Base-by-base conservation (phyloP, 2,329 filamentous ascomycete genomes). In the Pseudophaeomoniella oleicola region DNA sequence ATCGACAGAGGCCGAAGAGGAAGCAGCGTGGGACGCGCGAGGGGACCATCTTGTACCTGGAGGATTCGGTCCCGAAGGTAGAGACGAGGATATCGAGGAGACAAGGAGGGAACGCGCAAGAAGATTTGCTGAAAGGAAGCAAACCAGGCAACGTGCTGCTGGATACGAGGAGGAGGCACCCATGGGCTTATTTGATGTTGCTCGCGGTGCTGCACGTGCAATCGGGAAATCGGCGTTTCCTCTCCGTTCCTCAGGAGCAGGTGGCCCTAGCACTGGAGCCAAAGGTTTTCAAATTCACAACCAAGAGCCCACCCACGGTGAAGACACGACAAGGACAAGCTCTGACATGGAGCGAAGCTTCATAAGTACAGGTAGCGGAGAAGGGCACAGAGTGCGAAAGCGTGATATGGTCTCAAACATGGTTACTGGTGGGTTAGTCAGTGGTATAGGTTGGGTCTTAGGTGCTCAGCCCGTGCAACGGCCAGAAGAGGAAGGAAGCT, bases 401-500 rank as follows among this genome's bases (percentile, higher is more conserved):
- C 51, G 65, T 40, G 65, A 69, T 50, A 54, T 77, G 57, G 71
- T 78, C 34, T 72, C 72, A 40, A 77, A 66, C 55, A 73, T 73
- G 53, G 74, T 77, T 4, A 75, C 70, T 10, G 72, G 71, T 2
- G 72, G 71, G 4, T 52, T 78, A 48, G 72, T 71, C 5, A 73
- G 64, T 50, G 75, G 75, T 6, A 59, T 79, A 47, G 75, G 75
- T 5, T 79, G 75, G 75, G 69, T 78, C 39, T 51, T 79, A 37
- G 75, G 75, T 52, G 63, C 61, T 37, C 60, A 64, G 40, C 60
- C 62, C 11, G 56, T 61, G 4, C 12, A 16, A 12, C 10, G 18
- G 14, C 12, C 11, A 34, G 13, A 13, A 12, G 32, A 34, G 13
- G 32, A 17, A 10, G 14, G 14, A 17, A 17, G n/a, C 6, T 27